Evolutionary conservation across 257 asterid genomes (phyloP).

Genomic region (Euphrasia confusa): DNA sequence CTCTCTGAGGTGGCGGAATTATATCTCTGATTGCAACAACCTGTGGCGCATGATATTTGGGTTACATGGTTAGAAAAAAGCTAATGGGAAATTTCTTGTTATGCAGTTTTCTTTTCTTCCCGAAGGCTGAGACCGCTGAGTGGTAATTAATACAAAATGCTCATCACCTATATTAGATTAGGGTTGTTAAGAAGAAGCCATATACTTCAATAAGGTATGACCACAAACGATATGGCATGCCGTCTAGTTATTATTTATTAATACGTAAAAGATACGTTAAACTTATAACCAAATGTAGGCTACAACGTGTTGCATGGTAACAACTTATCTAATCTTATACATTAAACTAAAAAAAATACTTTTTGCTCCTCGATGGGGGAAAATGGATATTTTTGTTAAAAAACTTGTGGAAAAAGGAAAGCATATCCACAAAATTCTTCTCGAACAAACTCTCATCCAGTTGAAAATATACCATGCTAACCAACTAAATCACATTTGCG

Average conservation of each 20-base stretch:
- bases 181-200: too few relatives aligned
- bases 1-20: constrained; percentile 87
- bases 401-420: background rate
- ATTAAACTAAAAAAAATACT: background rate
- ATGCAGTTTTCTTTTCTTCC: background rate
- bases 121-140: too few relatives aligned
- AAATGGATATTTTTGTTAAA: constrained; percentile 6
- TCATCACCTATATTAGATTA: too few relatives aligned
- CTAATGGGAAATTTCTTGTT: background rate
- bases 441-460: constrained; percentile 15
- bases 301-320: constrained; percentile 6
- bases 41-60: constrained; percentile 39
- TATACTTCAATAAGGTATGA: background rate
- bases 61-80: constrained; percentile 8
- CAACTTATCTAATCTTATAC: background rate
- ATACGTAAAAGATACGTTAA: background rate
- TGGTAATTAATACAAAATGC: background rate
- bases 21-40: constrained; percentile 94
- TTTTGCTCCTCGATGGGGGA: background rate
- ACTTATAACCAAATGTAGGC: constrained; percentile 15
- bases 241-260: background rate
- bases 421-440: constrained; percentile 10
- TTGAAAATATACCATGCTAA: too few relatives aligned
- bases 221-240: background rate
- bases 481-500: too few relatives aligned